A percentile compares a stretch with the other conserved stretches of the same genome.
Evolutionary conservation across 2,329 filamentous ascomycete genomes (phyloP).

Genomic region (Cladophialophora exuberans): DNA sequence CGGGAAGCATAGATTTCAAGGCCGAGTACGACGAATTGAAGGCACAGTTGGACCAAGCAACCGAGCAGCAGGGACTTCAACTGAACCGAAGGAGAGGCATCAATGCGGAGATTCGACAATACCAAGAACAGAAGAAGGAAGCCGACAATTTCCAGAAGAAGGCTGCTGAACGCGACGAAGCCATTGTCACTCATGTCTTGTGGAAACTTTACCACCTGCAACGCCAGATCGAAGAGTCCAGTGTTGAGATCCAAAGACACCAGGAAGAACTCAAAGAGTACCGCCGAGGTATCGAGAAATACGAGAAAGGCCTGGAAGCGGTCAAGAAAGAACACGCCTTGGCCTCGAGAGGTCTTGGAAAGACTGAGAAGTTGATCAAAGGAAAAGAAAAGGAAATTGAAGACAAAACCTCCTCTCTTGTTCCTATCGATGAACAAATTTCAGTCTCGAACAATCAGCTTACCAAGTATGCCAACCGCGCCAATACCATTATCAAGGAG

Average conservation of each 20-base stretch:
- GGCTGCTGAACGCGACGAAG: constrained; percentile 84
- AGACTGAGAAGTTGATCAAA: constrained; percentile 83
- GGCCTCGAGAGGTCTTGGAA: constrained; percentile 74
- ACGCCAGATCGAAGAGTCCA: constrained; percentile 88
- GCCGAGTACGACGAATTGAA: constrained; percentile 92
- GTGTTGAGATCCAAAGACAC: constrained; percentile 85
- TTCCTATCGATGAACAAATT: constrained; percentile 92
- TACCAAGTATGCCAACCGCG: constrained; percentile 67
- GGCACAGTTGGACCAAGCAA: constrained; percentile 79
- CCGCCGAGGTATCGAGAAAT: constrained; percentile 82
- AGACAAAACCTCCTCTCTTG: constrained; percentile 78
- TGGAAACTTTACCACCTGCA: constrained; percentile 98
- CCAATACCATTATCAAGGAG: constrained; percentile 74
- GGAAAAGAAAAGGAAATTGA: constrained; percentile 85
- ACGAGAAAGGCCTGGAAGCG: constrained; percentile 76
- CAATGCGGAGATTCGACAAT: constrained; percentile 97
- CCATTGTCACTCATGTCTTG: constrained; percentile 87
- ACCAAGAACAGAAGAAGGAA: constrained; percentile 94
- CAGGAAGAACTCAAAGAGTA: constrained; percentile 95
- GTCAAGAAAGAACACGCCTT: constrained; percentile 82
- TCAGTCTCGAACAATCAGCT: constrained; percentile 74
- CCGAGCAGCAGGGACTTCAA: constrained; percentile 86
- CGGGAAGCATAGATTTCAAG: constrained; percentile 92
- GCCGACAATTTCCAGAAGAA: constrained; percentile 93
- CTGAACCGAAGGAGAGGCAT: constrained; percentile 88